These are phyloP conservation scores for Aaosphaeria pasadenensis DNA, from an alignment of 2,329 filamentous ascomycete genomes.

Conservation along the genomic window DNA sequence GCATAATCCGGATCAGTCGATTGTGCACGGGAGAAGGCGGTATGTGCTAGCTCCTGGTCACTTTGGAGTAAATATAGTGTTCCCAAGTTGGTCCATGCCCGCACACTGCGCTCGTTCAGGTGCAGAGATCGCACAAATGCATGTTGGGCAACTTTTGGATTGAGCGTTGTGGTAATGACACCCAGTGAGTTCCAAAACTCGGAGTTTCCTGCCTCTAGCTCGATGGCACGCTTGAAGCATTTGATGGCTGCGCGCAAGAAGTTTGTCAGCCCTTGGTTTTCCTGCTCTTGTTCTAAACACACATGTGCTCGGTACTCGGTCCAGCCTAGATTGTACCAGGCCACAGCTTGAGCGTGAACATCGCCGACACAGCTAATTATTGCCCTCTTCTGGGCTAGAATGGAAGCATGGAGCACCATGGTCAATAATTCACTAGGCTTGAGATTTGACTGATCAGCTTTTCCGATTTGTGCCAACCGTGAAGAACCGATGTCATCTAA, in stretches of 20 bases:
- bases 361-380: constrained; percentile 72
- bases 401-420: constrained; percentile 65
- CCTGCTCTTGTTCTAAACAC: constrained; percentile 52
- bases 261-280: constrained; percentile 44
- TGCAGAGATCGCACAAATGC: constrained; percentile 90
- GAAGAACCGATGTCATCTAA: constrained; percentile 62
- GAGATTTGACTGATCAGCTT: constrained; percentile 1
- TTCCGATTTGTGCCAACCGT: constrained; percentile 23
- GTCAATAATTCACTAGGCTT: constrained; percentile 38
- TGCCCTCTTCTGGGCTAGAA: constrained; percentile 84
- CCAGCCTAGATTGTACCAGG: constrained; percentile 96
- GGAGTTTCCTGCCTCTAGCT: constrained; percentile 87
- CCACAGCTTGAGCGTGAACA: constrained; percentile 85
- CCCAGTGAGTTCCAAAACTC: constrained; percentile 98
- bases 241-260: constrained; percentile 79
- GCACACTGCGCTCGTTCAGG: constrained; percentile 80
- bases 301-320: constrained; percentile 79
- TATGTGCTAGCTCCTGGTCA: constrained; percentile 81
- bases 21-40: constrained; percentile 85
- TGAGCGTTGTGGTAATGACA: constrained; percentile 82
- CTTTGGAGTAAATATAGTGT: constrained; percentile 81
- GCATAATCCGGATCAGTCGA: constrained; percentile 93
- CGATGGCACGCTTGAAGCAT: constrained; percentile 94
- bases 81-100: constrained; percentile 88
- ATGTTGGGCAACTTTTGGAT: constrained; percentile 85